These are phyloP conservation scores for Aspergillus clavatus DNA, from an alignment of 2,329 filamentous ascomycete species.

Conservation along the genomic window DNA sequence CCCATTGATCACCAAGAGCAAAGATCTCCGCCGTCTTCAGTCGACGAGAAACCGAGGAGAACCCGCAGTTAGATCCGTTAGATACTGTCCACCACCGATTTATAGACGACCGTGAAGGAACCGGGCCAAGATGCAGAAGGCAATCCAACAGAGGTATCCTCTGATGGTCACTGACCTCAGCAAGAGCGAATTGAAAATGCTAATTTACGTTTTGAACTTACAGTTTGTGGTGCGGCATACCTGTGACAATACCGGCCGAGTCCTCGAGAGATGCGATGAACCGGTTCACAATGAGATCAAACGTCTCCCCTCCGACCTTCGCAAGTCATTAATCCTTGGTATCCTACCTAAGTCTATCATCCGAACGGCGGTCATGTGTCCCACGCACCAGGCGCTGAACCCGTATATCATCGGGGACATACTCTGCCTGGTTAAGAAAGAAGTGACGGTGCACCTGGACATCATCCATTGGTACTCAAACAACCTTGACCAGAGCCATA, in stretches of 20 bases:
- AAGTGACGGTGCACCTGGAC: slow-evolving; percentile 22
- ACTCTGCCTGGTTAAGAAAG: slow-evolving; percentile 17
- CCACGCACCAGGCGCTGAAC: slow-evolving; percentile 22
- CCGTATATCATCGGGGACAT: slow-evolving; percentile 18
- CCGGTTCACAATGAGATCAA: slow-evolving; percentile 8
- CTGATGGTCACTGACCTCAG: slow-evolving; percentile 17
- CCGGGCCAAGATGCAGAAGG: not conserved
- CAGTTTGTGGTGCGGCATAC: not conserved
- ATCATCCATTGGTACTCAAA: slow-evolving; percentile 17
- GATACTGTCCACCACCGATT: not conserved
- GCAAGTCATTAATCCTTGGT: slow-evolving; percentile 10
- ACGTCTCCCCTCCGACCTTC: slow-evolving; percentile 8
- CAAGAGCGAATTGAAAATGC: slow-evolving; percentile 15
- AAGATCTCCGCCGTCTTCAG: too few species aligned
- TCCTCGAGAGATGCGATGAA: not conserved
- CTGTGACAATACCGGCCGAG: slow-evolving; percentile 8
- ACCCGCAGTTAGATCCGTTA: not conserved
- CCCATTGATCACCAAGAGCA: too few species aligned
- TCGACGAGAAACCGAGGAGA: too few species aligned
- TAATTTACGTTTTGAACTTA: slow-evolving; percentile 22
- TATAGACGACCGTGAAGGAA: not conserved
- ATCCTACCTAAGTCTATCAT: slow-evolving; percentile 16
- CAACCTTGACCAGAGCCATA: slow-evolving; percentile 8
- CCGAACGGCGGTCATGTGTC: slow-evolving; percentile 17
- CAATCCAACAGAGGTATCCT: slow-evolving; percentile 13